Conservation (phyloP, 352 stramenopile genomes). For the Pythium dissimile region DNA sequence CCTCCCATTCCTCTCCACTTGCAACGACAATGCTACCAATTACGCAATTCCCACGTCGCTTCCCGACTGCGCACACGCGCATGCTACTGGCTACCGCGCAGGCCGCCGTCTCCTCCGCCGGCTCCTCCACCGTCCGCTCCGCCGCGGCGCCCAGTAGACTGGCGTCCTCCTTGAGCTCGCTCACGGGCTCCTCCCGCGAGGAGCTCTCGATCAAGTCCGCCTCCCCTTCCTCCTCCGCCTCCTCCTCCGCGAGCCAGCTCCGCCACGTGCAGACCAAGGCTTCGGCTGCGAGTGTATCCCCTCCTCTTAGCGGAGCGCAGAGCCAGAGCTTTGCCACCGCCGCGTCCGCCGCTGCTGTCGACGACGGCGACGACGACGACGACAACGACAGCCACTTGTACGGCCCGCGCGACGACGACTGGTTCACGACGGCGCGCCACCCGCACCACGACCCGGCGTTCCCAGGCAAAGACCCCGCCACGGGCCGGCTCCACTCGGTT, state of each 20-base stretch:
- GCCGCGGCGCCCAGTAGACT: not conserved
- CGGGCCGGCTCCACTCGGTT: conserved; percentile 46
- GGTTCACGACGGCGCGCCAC: conserved; percentile 68
- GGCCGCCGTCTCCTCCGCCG: not conserved
- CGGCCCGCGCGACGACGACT: conserved; percentile 57
- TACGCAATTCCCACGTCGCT: conserved; percentile 77
- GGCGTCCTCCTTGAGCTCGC: conserved; percentile 28
- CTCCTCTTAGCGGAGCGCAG: not conserved
- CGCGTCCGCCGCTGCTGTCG: not conserved
- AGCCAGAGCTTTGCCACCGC: conserved; percentile 16
- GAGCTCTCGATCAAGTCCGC: conserved; percentile 16
- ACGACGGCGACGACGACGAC: conserved; percentile 31
- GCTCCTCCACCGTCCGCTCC: conserved; percentile 2
- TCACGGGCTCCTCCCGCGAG: conserved; percentile 13
- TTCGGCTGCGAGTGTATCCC: not conserved
- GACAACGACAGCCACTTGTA: conserved; percentile 55
- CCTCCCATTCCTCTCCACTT: not conserved
- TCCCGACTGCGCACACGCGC: conserved; percentile 71
- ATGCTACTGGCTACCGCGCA: conserved; percentile 28
- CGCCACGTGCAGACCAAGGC: conserved; percentile 24
- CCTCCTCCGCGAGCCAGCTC: not conserved
- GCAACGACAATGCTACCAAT: conserved; percentile 72
- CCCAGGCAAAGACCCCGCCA: conserved; percentile 42
- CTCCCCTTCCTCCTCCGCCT: conserved; percentile 13
- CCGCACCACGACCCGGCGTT: conserved; percentile 55